Evolutionary conservation across 139 green algal species (phyloP).

Genomic region (Coccomyxa sp.): DNA sequence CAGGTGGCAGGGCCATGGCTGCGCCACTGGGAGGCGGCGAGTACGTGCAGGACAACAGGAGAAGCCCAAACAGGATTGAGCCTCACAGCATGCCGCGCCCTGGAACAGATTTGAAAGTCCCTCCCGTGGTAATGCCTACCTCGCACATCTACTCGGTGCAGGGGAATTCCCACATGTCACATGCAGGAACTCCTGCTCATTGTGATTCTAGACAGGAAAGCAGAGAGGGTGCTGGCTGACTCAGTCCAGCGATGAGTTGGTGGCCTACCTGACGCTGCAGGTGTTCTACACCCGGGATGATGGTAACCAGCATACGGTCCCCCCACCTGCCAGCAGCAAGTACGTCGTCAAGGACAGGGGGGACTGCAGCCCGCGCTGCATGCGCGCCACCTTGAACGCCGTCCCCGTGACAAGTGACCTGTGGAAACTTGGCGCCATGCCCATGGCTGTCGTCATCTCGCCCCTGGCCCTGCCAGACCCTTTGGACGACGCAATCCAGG

Average conservation of each 20-base stretch:
- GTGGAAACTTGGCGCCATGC: slow-evolving; percentile 67
- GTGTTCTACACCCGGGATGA: not conserved
- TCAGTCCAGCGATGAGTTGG: not conserved
- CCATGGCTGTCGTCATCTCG: slow-evolving; percentile 75
- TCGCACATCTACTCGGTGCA: not conserved
- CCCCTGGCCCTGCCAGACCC: slow-evolving; percentile 76
- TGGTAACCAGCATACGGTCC: not conserved
- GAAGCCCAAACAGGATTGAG: slow-evolving; percentile 58
- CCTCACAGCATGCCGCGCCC: slow-evolving; percentile 81
- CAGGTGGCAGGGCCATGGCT: no score
- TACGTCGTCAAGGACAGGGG: slow-evolving; percentile 54
- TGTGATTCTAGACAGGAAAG: not conserved
- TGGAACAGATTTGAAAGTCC: not conserved
- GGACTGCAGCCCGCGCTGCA: slow-evolving; percentile 67
- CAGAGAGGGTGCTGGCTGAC: not conserved
- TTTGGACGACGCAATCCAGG: slow-evolving; percentile 66
- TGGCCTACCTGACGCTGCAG: not conserved
- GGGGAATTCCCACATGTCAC: not conserved
- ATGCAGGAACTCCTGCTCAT: not conserved
- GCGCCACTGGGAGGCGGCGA: not conserved
- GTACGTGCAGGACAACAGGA: not conserved
- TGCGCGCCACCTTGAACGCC: slow-evolving; percentile 78
- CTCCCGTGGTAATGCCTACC: slow-evolving; percentile 4
- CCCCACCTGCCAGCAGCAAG: not conserved
- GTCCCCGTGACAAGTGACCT: slow-evolving; percentile 74